Conservation (phyloP, 176 grass and related monocot genomes). For the Eremochloa ophiuroides region DNA sequence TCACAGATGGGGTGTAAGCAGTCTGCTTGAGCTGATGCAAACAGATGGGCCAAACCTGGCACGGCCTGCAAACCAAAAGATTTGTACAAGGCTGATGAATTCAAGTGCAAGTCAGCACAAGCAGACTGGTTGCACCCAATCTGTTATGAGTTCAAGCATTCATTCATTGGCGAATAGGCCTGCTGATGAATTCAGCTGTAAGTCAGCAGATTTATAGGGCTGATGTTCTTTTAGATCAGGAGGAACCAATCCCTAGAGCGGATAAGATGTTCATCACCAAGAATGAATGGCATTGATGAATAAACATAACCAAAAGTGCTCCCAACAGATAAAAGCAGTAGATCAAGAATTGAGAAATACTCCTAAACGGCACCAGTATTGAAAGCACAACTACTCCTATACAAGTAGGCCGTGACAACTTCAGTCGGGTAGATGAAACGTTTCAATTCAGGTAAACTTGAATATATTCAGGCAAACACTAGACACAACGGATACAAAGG, state of each 20-base stretch:
- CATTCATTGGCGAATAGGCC: not conserved
- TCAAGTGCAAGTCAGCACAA: too few relatives aligned
- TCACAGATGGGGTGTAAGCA: not conserved
- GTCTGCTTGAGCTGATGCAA: not conserved
- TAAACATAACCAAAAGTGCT: not conserved
- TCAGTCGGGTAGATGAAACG: not conserved
- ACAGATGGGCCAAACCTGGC: conserved; percentile 2
- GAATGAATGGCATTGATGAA: not conserved
- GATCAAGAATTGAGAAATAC: not conserved
- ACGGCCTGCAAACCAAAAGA: not conserved
- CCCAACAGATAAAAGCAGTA: not conserved
- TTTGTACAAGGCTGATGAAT: not conserved
- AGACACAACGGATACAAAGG: not conserved
- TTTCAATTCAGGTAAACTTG: not conserved
- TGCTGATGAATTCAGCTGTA: not conserved
- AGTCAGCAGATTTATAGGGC: too few relatives aligned
- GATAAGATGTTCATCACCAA: not conserved
- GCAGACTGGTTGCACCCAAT: too few relatives aligned
- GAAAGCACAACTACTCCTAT: not conserved
- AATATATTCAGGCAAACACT: not conserved
- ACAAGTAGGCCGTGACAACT: not conserved
- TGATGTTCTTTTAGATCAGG: not conserved
- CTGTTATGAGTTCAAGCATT: too few relatives aligned
- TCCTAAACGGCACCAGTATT: not conserved
- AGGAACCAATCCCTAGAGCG: not conserved